Percentiles rank a stretch among this genome's conserved stretches.
Conservation (phyloP, 148 eudicot genomes). For the Selenicereus undatus region DNA sequence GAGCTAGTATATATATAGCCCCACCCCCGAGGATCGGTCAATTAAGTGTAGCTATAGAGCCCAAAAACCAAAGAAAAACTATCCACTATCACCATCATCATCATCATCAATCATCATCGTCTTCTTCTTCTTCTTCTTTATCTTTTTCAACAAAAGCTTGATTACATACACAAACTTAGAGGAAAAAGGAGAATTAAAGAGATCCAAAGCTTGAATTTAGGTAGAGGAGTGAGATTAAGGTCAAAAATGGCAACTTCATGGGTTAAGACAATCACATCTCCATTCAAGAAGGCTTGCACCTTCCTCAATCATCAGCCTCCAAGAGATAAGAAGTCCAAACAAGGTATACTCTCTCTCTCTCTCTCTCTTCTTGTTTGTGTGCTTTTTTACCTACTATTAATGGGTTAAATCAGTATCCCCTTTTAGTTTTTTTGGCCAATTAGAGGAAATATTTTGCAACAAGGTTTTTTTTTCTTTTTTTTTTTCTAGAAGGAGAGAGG, state of each 20-base stretch:
- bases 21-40: slow-evolving; percentile 2
- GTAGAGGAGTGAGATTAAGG: neutral
- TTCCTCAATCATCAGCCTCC: slow-evolving; percentile 54
- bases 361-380: no score
- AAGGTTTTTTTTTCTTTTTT: no score
- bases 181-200: neutral
- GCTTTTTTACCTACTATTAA: no score
- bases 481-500: no score
- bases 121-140: neutral
- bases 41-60: neutral
- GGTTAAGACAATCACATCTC: slow-evolving; percentile 68
- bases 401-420: no score
- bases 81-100: neutral
- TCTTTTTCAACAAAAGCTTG: neutral
- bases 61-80: neutral
- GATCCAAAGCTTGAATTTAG: neutral
- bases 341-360: slow-evolving; percentile 25
- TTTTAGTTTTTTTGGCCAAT: no score
- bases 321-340: slow-evolving; percentile 45
- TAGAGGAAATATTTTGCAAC: no score
- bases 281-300: slow-evolving; percentile 75
- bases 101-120: neutral
- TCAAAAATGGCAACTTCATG: slow-evolving; percentile 45
- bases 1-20: slow-evolving; percentile 10
- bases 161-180: neutral